phyloP scores from a whole-genome alignment of 257 asterid genomes.

The Solanum appendiculatum region DNA sequence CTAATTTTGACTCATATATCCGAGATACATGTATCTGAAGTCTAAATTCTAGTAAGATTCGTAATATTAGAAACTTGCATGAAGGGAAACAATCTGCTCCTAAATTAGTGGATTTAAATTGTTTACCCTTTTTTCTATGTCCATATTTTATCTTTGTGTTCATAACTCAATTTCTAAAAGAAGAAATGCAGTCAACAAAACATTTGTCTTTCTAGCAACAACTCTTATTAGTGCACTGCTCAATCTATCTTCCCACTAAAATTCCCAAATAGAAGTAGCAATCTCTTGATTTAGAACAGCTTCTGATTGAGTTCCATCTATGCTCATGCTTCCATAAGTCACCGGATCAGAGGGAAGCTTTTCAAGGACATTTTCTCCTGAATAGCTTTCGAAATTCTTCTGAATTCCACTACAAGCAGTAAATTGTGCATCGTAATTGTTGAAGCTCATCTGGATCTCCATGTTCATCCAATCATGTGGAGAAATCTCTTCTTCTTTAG shows the following conservation, averaged over 20 bases:
- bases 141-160: neutral
- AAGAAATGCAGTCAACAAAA: neutral
- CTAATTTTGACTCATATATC: neutral
- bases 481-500: neutral
- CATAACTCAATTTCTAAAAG: neutral
- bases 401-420: neutral
- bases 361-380: conserved; percentile 18
- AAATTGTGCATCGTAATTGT: neutral
- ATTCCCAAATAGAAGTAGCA: conserved; percentile 37
- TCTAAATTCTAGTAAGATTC: neutral
- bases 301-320: conserved; percentile 1
- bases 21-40: neutral
- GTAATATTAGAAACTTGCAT: neutral
- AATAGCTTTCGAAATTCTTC: conserved; percentile 1
- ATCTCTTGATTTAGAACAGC: conserved; percentile 9
- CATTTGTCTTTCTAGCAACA: neutral
- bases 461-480: neutral
- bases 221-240: neutral
- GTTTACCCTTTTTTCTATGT: neutral
- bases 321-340: neutral
- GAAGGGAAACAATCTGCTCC: no score
- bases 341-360: conserved; percentile 1
- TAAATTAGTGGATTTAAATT: no score
- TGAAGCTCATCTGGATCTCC: neutral
- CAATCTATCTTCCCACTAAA: neutral